phyloP scores from a whole-genome alignment of 108 stramenopile genomes.

The Fistulifera solaris region DNA sequence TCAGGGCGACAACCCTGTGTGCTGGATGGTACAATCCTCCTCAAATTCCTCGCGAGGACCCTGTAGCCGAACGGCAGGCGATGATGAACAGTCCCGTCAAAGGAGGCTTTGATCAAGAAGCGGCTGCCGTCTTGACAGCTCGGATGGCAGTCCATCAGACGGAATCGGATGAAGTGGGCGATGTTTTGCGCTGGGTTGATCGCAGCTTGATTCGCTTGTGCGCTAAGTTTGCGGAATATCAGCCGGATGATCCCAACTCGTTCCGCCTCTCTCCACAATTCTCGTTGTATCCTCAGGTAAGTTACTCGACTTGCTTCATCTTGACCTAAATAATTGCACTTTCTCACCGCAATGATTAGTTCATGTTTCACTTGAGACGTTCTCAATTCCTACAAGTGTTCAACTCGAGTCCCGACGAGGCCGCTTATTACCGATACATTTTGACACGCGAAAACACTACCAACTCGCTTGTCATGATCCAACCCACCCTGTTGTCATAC shows the following conservation, averaged over 20 bases:
- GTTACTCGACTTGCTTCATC: too few relatives aligned
- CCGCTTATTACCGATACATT: conserved; percentile 91
- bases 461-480: conserved; percentile 98
- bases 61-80: conserved; percentile 21
- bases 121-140: conserved; percentile 95
- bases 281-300: conserved; percentile 89
- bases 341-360: conserved; percentile 12
- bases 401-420: conserved; percentile 98
- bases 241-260: conserved; percentile 84
- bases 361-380: conserved; percentile 92
- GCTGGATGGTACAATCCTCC: conserved; percentile 89
- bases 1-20: conserved; percentile 93
- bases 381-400: conserved; percentile 95
- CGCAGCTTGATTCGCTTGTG: conserved; percentile 95
- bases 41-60: conserved; percentile 33
- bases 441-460: conserved; percentile 86
- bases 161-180: conserved; percentile 90
- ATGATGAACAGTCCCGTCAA: conserved; percentile 67
- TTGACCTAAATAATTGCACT: too few relatives aligned
- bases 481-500: conserved; percentile 96
- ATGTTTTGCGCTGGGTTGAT: conserved; percentile 98
- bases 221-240: conserved; percentile 95
- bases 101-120: conserved; percentile 96
- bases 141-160: conserved; percentile 91
- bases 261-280: conserved; percentile 94